A percentile compares a stretch with the other conserved stretches of the same genome.
phyloP scores from a whole-genome alignment of 306 rosid species.

The Phaseolus lunatus region DNA sequence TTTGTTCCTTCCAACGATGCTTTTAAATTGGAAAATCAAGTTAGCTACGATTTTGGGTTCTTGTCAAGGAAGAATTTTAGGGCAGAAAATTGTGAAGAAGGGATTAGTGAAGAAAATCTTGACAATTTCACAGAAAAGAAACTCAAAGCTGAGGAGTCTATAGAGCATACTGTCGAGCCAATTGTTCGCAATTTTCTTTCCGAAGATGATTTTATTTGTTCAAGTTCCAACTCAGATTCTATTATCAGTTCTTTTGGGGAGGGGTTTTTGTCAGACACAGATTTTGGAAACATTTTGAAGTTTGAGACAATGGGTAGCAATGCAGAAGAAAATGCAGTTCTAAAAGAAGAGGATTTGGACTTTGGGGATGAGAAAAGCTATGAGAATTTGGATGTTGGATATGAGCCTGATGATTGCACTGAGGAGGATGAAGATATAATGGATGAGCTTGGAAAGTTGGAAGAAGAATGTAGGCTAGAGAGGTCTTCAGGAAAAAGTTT shows the following conservation, averaged over 20 bases:
- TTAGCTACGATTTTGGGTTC: conserved; percentile 27
- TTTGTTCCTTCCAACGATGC: conserved; percentile 38
- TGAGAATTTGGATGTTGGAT: conserved; percentile 49
- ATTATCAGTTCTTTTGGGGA: conserved; percentile 43
- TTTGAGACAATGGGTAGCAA: conserved; percentile 20
- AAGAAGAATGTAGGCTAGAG: conserved; percentile 47
- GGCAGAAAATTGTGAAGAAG: conserved; percentile 31
- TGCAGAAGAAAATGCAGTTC: conserved; percentile 34
- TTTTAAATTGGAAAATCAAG: conserved; percentile 15
- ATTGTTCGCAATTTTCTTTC: conserved; percentile 40
- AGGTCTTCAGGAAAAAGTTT: conserved; percentile 25
- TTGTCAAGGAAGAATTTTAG: conserved; percentile 26
- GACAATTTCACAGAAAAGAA: conserved; percentile 35
- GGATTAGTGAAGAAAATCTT: conserved; percentile 39
- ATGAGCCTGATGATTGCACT: conserved; percentile 67
- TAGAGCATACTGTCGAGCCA: conserved; percentile 28
- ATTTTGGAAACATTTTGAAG: conserved; percentile 50
- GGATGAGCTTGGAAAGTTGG: conserved; percentile 53
- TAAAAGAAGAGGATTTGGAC: conserved; percentile 47
- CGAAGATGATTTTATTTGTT: conserved; percentile 55
- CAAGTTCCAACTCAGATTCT: conserved; percentile 57
- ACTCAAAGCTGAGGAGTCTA: conserved; percentile 1
- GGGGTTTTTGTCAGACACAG: conserved; percentile 61
- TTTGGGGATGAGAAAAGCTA: conserved; percentile 39
- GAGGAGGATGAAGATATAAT: conserved; percentile 62